A percentile compares a stretch with the other conserved stretches of the same genome.
Evolutionary conservation across 2,329 filamentous ascomycete genomes (phyloP).

Genomic region (Myriosclerotinia duriaeana): DNA sequence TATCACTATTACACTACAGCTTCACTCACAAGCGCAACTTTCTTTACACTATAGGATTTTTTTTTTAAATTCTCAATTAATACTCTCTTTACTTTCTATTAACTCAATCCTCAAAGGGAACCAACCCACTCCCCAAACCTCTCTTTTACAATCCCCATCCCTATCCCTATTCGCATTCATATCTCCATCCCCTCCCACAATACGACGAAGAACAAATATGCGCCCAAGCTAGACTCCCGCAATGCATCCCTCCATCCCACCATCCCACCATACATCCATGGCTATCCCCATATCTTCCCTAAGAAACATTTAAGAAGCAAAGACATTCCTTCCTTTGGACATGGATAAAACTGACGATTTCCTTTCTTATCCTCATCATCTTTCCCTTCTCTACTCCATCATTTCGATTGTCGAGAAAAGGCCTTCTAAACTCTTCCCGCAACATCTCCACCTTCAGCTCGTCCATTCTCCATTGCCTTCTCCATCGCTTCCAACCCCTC

Average conservation of each 20-base stretch:
- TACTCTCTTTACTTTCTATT: slow-evolving; percentile 8
- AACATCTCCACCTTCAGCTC: slow-evolving; percentile 8
- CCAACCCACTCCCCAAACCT: not conserved
- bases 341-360: slow-evolving; percentile 18
- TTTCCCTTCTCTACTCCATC: not conserved
- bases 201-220: slow-evolving; percentile 20
- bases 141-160: not conserved
- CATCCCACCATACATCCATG: not conserved
- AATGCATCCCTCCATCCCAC: slow-evolving; percentile 28
- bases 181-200: slow-evolving; percentile 16
- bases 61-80: not conserved
- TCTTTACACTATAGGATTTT: not conserved
- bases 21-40: not conserved
- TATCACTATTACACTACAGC: not conserved
- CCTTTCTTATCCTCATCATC: slow-evolving; percentile 3
- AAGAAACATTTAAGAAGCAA: slow-evolving; percentile 24
- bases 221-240: slow-evolving; percentile 27
- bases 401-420: not conserved
- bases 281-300: slow-evolving; percentile 13
- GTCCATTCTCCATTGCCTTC: slow-evolving; percentile 16
- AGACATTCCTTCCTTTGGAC: slow-evolving; percentile 14
- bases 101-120: slow-evolving; percentile 5
- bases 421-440: not conserved
- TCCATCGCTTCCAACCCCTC: slow-evolving; percentile 5
- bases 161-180: too few species aligned